A percentile compares a stretch with the other conserved stretches of the same genome.
Conservation (phyloP, 495 filamentous ascomycete genomes). For the Cercophora newfieldiana region DNA sequence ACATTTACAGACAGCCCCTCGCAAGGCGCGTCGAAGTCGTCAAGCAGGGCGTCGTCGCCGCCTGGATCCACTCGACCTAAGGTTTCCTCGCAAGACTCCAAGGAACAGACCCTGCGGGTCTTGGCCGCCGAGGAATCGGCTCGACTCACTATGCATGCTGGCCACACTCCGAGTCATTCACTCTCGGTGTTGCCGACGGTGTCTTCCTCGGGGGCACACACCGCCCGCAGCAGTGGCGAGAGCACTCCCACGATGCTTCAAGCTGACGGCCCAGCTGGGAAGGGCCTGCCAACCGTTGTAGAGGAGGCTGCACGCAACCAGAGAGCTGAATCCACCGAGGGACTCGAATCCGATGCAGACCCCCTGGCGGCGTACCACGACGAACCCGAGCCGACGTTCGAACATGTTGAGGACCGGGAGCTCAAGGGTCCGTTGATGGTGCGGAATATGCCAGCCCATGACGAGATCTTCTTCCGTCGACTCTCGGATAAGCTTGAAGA, state of each 20-base stretch:
- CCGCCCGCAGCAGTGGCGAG: slow-evolving; percentile 41
- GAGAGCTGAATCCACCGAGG: not conserved
- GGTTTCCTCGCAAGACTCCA: slow-evolving; percentile 23
- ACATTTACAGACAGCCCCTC: slow-evolving; percentile 42
- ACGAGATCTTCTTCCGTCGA: slow-evolving; percentile 47
- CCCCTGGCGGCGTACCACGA: slow-evolving; percentile 22
- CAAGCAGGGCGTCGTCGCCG: slow-evolving; percentile 28
- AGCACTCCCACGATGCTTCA: slow-evolving; percentile 38
- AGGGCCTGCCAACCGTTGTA: not conserved
- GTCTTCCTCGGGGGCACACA: slow-evolving; percentile 34
- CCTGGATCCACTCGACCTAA: slow-evolving; percentile 17
- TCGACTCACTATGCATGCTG: slow-evolving; percentile 51
- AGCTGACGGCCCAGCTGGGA: slow-evolving; percentile 26
- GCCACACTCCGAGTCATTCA: slow-evolving; percentile 50
- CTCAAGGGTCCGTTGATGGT: slow-evolving; percentile 49
- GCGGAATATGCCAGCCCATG: slow-evolving; percentile 45
- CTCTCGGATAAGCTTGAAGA: slow-evolving; percentile 47
- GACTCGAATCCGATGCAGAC: slow-evolving; percentile 7
- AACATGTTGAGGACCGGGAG: slow-evolving; percentile 36
- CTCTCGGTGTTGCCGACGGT: slow-evolving; percentile 43
- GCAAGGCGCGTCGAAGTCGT: slow-evolving; percentile 21
- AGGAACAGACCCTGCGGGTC: slow-evolving; percentile 42
- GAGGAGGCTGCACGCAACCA: slow-evolving; percentile 12
- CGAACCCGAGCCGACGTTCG: slow-evolving; percentile 25
- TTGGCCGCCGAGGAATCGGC: slow-evolving; percentile 41